Conservation (phyloP, 2,329 filamentous ascomycete species). For the Nothophoma quercina region DNA sequence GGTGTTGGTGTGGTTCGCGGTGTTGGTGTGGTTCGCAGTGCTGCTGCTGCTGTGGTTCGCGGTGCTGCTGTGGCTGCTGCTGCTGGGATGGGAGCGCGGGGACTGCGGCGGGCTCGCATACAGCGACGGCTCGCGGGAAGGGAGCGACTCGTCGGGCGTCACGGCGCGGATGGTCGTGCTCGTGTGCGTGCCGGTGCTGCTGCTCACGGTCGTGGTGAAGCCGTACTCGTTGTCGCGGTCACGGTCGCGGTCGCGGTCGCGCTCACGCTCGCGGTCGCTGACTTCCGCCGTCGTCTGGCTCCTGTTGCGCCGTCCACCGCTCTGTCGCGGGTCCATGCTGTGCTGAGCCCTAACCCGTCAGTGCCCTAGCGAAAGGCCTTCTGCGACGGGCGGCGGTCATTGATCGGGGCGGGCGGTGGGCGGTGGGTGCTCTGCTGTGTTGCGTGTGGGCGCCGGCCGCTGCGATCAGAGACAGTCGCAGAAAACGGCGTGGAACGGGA, state of each 20-base stretch:
- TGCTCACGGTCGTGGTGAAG: constrained; percentile 9
- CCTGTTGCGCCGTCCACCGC: constrained; percentile 5
- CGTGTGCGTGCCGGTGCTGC: constrained; percentile 4
- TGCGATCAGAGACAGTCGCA: too few species aligned
- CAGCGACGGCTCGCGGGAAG: constrained; percentile 17
- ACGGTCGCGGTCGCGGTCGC: neutral
- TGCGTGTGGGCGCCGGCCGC: neutral
- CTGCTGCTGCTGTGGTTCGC: too few species aligned
- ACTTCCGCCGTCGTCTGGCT: constrained; percentile 12
- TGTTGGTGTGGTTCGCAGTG: constrained; percentile 30
- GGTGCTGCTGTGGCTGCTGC: too few species aligned
- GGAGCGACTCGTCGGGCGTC: constrained; percentile 63
- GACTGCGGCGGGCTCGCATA: constrained; percentile 40
- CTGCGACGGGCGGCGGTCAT: constrained; percentile 8
- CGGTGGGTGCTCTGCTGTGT: neutral
- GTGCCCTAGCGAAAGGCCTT: constrained; percentile 9
- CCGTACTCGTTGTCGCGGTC: constrained; percentile 7
- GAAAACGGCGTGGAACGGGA: neutral
- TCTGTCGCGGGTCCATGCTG: constrained; percentile 10
- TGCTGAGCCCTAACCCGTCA: neutral
- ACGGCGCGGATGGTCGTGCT: constrained; percentile 65
- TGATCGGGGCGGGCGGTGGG: neutral
- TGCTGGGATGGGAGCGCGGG: constrained; percentile 32
- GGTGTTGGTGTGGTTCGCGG: constrained; percentile 22
- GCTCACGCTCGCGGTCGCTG: neutral